A percentile compares a stretch with the other conserved stretches of the same genome.
Evolutionary conservation across 768 basidiomycete species (phyloP).

Genomic region (Amanita exitialis): DNA sequence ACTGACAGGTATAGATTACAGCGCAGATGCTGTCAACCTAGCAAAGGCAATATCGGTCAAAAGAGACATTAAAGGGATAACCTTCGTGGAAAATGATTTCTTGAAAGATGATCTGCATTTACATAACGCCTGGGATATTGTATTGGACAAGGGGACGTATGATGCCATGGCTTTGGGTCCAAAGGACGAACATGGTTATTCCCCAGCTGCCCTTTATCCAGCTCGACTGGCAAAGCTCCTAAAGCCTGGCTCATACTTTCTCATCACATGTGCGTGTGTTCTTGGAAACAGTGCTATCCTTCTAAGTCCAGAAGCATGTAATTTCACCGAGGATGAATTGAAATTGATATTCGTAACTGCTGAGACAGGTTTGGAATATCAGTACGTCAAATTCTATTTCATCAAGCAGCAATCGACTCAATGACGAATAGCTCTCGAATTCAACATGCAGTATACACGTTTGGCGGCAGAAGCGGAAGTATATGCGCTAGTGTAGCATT

Average conservation of each 20-base stretch:
- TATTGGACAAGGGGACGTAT: slow-evolving; percentile 84
- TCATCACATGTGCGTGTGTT: slow-evolving; percentile 63
- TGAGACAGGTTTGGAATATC: slow-evolving; percentile 45
- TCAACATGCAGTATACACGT: slow-evolving; percentile 61
- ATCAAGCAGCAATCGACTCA: background rate
- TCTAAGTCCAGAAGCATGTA: slow-evolving; percentile 46
- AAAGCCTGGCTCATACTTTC: slow-evolving; percentile 56
- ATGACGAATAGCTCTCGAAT: slow-evolving; percentile 49
- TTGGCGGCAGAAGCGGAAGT: slow-evolving; percentile 72
- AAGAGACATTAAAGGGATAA: slow-evolving; percentile 31
- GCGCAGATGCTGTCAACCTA: slow-evolving; percentile 57
- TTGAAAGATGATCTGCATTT: slow-evolving; percentile 38
- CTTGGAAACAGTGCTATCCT: background rate
- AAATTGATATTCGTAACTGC: slow-evolving; percentile 37
- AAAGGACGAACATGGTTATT: slow-evolving; percentile 41
- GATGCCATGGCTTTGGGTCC: slow-evolving; percentile 73
- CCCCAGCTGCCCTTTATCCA: slow-evolving; percentile 54
- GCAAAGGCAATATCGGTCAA: slow-evolving; percentile 44
- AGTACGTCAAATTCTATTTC: slow-evolving; percentile 35
- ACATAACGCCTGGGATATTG: slow-evolving; percentile 50
- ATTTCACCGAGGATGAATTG: slow-evolving; percentile 76
- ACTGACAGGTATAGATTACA: slow-evolving; percentile 71
- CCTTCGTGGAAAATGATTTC: slow-evolving; percentile 58
- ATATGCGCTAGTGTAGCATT: slow-evolving; percentile 67
- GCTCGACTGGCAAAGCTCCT: slow-evolving; percentile 43